These are phyloP conservation scores for Eucalyptus globulus DNA, from an alignment of 345 rosid genomes.

Conservation along the genomic window DNA sequence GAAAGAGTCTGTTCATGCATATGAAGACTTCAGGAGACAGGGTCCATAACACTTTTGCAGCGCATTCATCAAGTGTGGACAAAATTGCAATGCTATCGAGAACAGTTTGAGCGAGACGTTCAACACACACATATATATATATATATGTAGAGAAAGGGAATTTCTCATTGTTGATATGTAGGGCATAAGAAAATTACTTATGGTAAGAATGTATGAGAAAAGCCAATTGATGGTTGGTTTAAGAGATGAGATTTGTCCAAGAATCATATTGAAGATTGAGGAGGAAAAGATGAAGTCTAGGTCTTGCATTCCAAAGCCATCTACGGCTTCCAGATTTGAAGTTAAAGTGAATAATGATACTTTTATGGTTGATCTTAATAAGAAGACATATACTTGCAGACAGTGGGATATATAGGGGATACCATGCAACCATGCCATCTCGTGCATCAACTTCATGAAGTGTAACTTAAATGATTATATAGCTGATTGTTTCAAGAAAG, in stretches of 20 bases:
- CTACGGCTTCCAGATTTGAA: accelerated
- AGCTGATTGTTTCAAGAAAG: background rate
- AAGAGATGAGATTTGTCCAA: background rate
- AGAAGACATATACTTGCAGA: background rate
- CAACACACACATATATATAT: no score
- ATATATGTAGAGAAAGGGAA: no score
- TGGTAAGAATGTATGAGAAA: background rate
- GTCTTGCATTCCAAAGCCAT: background rate
- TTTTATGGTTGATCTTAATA: background rate
- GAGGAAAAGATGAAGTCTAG: background rate
- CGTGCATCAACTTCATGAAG: background rate
- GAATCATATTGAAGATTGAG: background rate
- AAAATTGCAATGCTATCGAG: no score
- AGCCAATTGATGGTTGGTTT: background rate
- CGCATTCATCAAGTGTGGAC: no score
- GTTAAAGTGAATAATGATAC: background rate
- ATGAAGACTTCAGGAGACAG: no score
- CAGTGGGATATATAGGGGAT: background rate
- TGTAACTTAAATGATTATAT: background rate
- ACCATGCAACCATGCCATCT: background rate
- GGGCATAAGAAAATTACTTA: background rate
- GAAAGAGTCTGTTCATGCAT: no score
- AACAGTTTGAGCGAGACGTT: no score
- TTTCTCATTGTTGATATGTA: background rate
- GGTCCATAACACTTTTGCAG: no score